Base-by-base conservation (phyloP, 352 stramenopile species). In the Plasmopara halstedii region DNA sequence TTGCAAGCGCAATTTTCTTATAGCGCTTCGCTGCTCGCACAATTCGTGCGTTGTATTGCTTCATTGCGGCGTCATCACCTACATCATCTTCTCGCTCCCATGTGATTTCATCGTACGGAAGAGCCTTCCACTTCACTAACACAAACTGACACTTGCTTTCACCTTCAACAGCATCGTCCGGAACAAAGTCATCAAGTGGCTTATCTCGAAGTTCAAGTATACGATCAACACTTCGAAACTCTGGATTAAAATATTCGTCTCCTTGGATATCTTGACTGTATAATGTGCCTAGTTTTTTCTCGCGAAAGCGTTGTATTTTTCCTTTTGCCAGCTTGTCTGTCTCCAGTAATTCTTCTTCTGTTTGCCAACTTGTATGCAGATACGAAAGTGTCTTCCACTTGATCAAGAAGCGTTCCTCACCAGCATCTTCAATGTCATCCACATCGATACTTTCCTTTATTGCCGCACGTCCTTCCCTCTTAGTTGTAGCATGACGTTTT, bases 1-100 rank as follows among this genome's bases (percentile, higher is more conserved):
- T 55, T 13, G 73, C 53, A 7, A 67, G 46, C 5, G 61, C 61
- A 25, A 70, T 40, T 18, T 66, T 82, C 32, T 70, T 73, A 46
- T 75, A 83, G 0, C 77, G 65, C 26, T 70, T 68, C 4, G 60
- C 66, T 9, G 65, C 74, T 27, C 73, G 58, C 6, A 70, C 5
- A n/a, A 90, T 57, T 1, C 73, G 79, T 13, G 70, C 61, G 43
- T 91, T 64, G 52, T 98, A 97, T 11, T 76, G 38, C n/a, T 76
- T 44, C 11, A 95, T 67, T 6, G 83, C 83, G 0, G 68, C 75
- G 38, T 93, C 77, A 44, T 95, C 83, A 29, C 83, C 59, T 10
- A 99, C 92, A 67, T 99, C 96, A 49, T 98, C 82, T 42, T 96
- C 85, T 1, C 89, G 95, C 59, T 99, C 97, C 97, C 97, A 99